Evolutionary conservation across 2,329 filamentous ascomycete species (phyloP), one percentile per base, ranked within the genome.

Genomic region (Laburnicola sp.): DNA sequence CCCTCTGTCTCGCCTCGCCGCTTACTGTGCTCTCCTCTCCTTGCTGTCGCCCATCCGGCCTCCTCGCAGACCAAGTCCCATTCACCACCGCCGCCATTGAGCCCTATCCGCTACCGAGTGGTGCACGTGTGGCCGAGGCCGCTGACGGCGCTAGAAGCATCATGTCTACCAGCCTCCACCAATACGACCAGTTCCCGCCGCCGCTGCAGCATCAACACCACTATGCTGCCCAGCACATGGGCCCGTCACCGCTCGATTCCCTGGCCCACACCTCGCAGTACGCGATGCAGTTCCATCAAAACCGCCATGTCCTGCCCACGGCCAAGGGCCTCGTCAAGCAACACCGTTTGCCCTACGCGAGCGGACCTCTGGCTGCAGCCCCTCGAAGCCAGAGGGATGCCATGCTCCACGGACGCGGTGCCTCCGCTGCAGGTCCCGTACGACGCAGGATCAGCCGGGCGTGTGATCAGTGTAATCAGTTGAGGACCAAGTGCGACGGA

Each of bases 401-500:
- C 57, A 74, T 72, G 72, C 69, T 72, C 46, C 70, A 72, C 61
- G 70, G 69, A 43, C 69, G 71, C 45, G 58, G 63, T 31, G 62
- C 62, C 53, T 64, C 64, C 48, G 65, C 64, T 2, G 66, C 85
- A n/a, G 86, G 84, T 1, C 86, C 88, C 22, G 87, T 96, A 51
- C 83, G 92, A 68, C 85, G 91, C 60, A 84, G 92, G 65, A 97
- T 97, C 70, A 96, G 90, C 75, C 83, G 92, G 64, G 92, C 92
- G 10, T 97, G 92, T 76, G 92, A 97, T 74, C 92, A 97, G 74
- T 97, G 92, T 75, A 97, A 97, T 73, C 92, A 97, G 74, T 79
- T 97, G 56, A 82, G 92, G 61, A 97, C 92, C 25, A 97, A 96
- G 76, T 97, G 92, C 70, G 91, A 97, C 72, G 92, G 92, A 34